Percentiles rank a stretch among this genome's conserved stretches.
Evolutionary conservation across 2,329 filamentous ascomycete species (phyloP).

Genomic region (Stemphylium vesicarium): DNA sequence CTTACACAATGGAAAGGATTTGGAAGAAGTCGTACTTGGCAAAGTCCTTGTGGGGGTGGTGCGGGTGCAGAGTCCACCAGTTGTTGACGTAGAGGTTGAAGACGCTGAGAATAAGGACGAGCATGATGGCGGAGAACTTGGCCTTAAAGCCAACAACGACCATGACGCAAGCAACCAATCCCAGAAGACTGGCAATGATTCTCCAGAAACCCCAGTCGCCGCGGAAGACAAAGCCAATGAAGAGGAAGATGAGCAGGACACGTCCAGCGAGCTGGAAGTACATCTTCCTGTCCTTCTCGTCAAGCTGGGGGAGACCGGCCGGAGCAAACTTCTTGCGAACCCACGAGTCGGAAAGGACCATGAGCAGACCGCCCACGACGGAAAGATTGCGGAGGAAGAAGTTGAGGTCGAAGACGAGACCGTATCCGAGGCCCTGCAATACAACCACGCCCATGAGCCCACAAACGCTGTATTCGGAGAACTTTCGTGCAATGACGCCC

Average conservation of each 20-base stretch:
- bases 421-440: slow-evolving; percentile 93
- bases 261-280: slow-evolving; percentile 98
- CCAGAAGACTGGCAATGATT: slow-evolving; percentile 81
- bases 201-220: slow-evolving; percentile 92
- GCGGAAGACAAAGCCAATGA: slow-evolving; percentile 94
- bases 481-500: slow-evolving; percentile 88
- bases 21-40: slow-evolving; percentile 99
- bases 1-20: slow-evolving; percentile 93
- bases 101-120: slow-evolving; percentile 92
- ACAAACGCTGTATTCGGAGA: slow-evolving; percentile 89
- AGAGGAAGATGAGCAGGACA: slow-evolving; percentile 95
- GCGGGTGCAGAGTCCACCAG: slow-evolving; percentile 99
- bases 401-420: slow-evolving; percentile 98
- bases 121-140: slow-evolving; percentile 95
- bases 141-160: slow-evolving; percentile 99
- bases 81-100: slow-evolving; percentile 99
- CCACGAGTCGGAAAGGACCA: slow-evolving; percentile 98
- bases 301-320: slow-evolving; percentile 88
- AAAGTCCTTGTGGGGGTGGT: slow-evolving; percentile 99
- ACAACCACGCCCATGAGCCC: slow-evolving; percentile 91
- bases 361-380: slow-evolving; percentile 94
- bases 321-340: slow-evolving; percentile 97
- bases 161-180: slow-evolving; percentile 94
- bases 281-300: slow-evolving; percentile 99
- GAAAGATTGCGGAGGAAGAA: slow-evolving; percentile 99